Conservation (phyloP, 1,284 basidiomycete genomes). For the Meripilus lineatus region DNA sequence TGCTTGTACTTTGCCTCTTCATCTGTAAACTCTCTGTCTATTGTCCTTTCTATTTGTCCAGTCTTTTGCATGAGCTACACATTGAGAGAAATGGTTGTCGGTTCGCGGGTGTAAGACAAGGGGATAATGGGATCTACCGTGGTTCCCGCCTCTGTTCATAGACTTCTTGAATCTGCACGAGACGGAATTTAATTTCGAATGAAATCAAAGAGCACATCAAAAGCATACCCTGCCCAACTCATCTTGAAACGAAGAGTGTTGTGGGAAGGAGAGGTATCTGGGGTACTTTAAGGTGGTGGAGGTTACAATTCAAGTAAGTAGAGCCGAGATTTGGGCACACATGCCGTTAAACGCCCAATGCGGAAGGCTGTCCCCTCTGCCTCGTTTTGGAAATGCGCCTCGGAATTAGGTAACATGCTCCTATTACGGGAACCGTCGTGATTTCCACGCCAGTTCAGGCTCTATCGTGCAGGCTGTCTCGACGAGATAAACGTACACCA, state of each 20-base stretch:
- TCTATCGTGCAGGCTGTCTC: too few species aligned
- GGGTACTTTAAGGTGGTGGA: not conserved
- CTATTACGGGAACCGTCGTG: too few species aligned
- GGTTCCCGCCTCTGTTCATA: conserved; percentile 88
- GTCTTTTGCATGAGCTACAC: conserved; percentile 89
- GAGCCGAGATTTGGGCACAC: too few species aligned
- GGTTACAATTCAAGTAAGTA: too few species aligned
- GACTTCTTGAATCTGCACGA: conserved; percentile 85
- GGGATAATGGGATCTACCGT: conserved; percentile 54
- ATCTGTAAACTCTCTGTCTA: conserved; percentile 91
- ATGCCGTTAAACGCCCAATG: too few species aligned
- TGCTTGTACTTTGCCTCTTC: conserved; percentile 89
- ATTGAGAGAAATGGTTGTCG: conserved; percentile 9
- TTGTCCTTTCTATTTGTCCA: conserved; percentile 93
- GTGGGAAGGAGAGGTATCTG: not conserved
- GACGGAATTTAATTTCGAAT: not conserved
- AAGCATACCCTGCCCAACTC: conserved; percentile 46
- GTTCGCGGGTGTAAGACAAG: conserved; percentile 5
- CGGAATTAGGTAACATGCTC: too few species aligned
- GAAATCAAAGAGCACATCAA: not conserved
- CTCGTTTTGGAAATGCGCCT: too few species aligned
- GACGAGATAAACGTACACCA: too few species aligned
- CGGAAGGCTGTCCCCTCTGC: too few species aligned
- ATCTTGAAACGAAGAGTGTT: conserved; percentile 21
- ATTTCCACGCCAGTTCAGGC: too few species aligned